Percentiles rank a stretch among this genome's conserved stretches.
Evolutionary conservation across 768 basidiomycete genomes (phyloP).

Genomic region (Galerina marginata): DNA sequence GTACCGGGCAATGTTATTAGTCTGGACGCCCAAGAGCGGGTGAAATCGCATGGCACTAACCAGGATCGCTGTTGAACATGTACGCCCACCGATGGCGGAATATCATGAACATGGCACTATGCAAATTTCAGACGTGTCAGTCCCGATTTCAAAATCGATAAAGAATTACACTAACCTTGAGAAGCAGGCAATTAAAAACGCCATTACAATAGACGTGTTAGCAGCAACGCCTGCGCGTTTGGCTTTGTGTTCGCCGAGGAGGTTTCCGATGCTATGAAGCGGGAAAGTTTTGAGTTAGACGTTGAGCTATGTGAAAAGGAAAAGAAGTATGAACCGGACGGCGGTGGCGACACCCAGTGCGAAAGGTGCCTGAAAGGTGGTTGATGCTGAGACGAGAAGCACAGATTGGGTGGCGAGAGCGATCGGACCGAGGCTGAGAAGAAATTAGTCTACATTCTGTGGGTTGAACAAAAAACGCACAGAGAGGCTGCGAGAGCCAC

Average conservation of each 20-base stretch:
- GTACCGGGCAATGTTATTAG: conserved; percentile 7
- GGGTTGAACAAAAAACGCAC: conserved; percentile 28
- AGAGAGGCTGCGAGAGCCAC: conserved; percentile 62
- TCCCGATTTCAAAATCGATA: neutral
- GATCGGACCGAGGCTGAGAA: conserved; percentile 71
- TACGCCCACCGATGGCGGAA: conserved; percentile 74
- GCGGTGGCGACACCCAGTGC: conserved; percentile 83
- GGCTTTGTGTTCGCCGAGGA: conserved; percentile 82
- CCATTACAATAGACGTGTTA: conserved; percentile 67
- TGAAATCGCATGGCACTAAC: conserved; percentile 34
- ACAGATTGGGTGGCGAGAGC: conserved; percentile 90
- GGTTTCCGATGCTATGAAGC: conserved; percentile 75
- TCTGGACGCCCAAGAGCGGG: neutral
- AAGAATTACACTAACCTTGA: conserved; percentile 52
- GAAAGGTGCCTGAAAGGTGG: conserved; percentile 84
- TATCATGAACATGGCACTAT: conserved; percentile 57
- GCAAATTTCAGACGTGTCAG: neutral
- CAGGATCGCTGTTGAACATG: conserved; percentile 73
- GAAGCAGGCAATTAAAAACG: conserved; percentile 64
- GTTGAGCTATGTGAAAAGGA: neutral
- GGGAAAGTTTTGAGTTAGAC: neutral
- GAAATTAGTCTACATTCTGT: neutral
- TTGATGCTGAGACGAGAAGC: conserved; percentile 74
- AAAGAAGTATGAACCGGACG: conserved; percentile 62
- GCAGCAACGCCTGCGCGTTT: conserved; percentile 75